Base-by-base conservation (phyloP, 257 asterid species). In the Jacaranda copaia region DNA sequence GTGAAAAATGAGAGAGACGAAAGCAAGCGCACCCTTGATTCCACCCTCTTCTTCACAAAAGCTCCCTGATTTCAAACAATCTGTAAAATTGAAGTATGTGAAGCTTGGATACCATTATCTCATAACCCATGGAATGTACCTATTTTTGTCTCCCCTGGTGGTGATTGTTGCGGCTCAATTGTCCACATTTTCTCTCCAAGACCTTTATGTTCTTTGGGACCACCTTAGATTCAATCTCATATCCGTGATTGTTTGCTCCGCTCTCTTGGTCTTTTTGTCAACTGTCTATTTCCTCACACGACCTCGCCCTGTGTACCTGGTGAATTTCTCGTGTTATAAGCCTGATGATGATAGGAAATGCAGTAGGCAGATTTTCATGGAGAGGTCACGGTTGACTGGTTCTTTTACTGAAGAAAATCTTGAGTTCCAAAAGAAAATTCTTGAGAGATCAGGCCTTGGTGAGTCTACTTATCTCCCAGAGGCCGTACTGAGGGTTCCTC, bases 391-490 rank as follows among this genome's bases (percentile, higher is more conserved):
- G 72, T 65, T 78, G 77, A 83, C 87, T 15, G 96, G 91, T 35
- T 14, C 87, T 2, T 92, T 92, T 60, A 82, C 84, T 3, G 86
- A 82, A 1, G 85, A 80, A 40, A 92, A 88, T 81, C 88, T 92
- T 10, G 81, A 83, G 62, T 92, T 92, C 68, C 96, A 92, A 45
- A 85, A 83, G 79, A 92, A 86, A 57, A 92, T 92, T 86, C 86
- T 90, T n/a, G 96, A 92, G 61, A 90, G 93, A 74, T 92, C 97
- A 0, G 97, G 97, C 19, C 93, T 92, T 15, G 96, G 97, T 1
- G 97, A 92, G 80, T 78, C 84, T 6, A 89, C 96, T 49, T 89
- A 89, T 65, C 92, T 92, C 46, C 96, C 96, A 1, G 95, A 88
- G 20, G 91, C 96, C 11, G 93, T 92, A 0, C 55, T 88, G 51